Evolutionary conservation across 352 stramenopile species (phyloP), one percentile per base, ranked within the genome.

Genomic region (Aphanomyces invadans): DNA sequence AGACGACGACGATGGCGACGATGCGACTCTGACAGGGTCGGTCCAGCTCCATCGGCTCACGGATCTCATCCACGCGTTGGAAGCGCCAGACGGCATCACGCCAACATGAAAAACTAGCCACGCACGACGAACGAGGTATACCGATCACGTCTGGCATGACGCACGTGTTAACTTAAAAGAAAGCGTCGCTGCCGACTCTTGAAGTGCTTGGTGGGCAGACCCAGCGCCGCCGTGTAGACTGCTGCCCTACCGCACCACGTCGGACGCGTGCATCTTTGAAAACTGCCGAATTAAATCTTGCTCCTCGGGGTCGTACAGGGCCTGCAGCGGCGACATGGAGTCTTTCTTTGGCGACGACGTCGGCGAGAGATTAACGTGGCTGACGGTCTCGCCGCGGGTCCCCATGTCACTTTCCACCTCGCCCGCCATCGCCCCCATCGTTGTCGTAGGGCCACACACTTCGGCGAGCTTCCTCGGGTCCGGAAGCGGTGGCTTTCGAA

Each of bases 261-360:
- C 9, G 7, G 7, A 7, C 9, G 44, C 21, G 44, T 25, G 10
- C 4, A 19, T 23, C 19, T 52, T 52, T 9, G 49, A 39, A 57
- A 67, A 59, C 29, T 57, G 28, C 12, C 76, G 79, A 70, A 91
- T 88, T 57, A 89, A 62, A 1, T 49, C 54, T 33, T 81, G 83
- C 44, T 91, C 83, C 69, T 91, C 83, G 36, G 86, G 76, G 29
- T 87, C 86, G 68, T 89, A 91, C 3, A 91, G 70, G 7, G 80
- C 83, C 4, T 81, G 75, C 17, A 91, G 64, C 15, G 83, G 83
- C 31, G 49, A 57, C 21, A 31, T 10, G 10, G 80, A 86, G 21
- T 59, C 28, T n/a, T 52, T 25, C 33, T 67, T 67, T 3, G 19
- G 26, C 2, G 15, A 78, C 70, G 1, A 85, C 65, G 33, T 86